A percentile compares a stretch with the other conserved stretches of the same genome.
Conservation (phyloP, 805 yeast genomes). For the Nakazawaea peltata region DNA sequence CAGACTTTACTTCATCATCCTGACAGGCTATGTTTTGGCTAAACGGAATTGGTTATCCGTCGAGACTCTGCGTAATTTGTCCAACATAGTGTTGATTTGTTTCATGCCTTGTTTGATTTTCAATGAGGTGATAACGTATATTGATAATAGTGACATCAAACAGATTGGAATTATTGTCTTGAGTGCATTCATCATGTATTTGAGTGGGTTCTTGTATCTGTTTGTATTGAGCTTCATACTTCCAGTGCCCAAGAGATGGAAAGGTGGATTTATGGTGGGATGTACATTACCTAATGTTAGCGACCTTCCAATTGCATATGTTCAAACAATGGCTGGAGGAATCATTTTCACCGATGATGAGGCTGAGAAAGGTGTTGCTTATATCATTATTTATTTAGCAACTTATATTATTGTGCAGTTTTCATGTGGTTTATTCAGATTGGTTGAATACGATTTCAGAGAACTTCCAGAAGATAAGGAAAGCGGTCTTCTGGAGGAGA, state of each 20-base stretch:
- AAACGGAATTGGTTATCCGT: conserved; percentile 50
- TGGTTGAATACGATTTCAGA: conserved; percentile 44
- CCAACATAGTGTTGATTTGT: conserved; percentile 53
- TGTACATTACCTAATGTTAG: conserved; percentile 70
- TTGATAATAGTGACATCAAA: conserved; percentile 58
- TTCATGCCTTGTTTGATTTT: conserved; percentile 63
- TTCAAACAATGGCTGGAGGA: conserved; percentile 52
- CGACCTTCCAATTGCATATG: conserved; percentile 71
- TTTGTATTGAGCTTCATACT: conserved; percentile 18
- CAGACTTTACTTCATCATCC: conserved; percentile 65
- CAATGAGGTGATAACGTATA: conserved; percentile 51
- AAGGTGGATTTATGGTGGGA: conserved; percentile 62
- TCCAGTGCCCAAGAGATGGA: conserved; percentile 60
- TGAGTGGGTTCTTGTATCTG: conserved; percentile 23
- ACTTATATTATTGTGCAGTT: conserved; percentile 44
- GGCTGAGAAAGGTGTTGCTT: conserved; percentile 35
- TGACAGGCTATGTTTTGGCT: conserved; percentile 57
- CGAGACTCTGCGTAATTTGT: conserved; percentile 52
- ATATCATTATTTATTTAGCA: conserved; percentile 49
- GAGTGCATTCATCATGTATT: conserved; percentile 44
- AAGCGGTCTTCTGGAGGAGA: too few species aligned
- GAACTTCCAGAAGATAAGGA: conserved; percentile 13
- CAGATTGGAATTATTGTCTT: conserved; percentile 58
- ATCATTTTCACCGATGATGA: conserved; percentile 23
- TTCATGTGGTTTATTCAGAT: conserved; percentile 40